Conservation (phyloP, 78 protist species). For the Dictyostelium citrinum region DNA sequence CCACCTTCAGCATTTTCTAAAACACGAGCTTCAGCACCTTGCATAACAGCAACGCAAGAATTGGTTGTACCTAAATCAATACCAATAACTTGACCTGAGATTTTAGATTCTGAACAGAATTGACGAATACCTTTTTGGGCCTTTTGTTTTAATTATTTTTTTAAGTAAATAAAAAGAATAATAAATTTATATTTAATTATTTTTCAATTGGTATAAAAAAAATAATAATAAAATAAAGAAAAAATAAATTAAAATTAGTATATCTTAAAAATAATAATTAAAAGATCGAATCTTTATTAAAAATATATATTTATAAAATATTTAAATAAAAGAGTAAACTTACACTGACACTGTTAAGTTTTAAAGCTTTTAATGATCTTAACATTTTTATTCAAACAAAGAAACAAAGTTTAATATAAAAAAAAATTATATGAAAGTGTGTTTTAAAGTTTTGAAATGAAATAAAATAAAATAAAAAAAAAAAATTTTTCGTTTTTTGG, state of each 20-base stretch:
- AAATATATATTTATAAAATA: not conserved
- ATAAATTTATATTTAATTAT: no score
- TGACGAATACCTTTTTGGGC: constrained; percentile 33
- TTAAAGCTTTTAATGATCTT: constrained; percentile 17
- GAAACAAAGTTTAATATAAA: not conserved
- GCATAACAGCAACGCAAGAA: constrained; percentile 99
- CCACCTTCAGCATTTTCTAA: constrained; percentile 90
- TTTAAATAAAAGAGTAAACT: not conserved
- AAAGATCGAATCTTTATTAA: not conserved
- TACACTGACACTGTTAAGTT: constrained; percentile 1
- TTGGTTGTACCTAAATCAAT: constrained; percentile 99
- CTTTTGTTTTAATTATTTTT: no score
- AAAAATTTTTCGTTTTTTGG: no score
- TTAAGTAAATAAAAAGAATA: no score
- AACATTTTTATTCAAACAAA: constrained; percentile 3
- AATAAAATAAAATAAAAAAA: not conserved
- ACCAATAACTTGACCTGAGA: constrained; percentile 90
- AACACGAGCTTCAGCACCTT: constrained; percentile 81
- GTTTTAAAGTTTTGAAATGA: not conserved
- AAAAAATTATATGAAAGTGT: not conserved
- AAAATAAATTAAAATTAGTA: not conserved
- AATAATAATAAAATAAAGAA: not conserved
- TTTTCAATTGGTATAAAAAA: no score
- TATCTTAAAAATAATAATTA: not conserved
- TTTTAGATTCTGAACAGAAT: constrained; percentile 40